Percentiles rank a stretch among this genome's conserved stretches.
phyloP scores from a whole-genome alignment of 495 filamentous ascomycete species.

The Penicillium samsonianum region DNA sequence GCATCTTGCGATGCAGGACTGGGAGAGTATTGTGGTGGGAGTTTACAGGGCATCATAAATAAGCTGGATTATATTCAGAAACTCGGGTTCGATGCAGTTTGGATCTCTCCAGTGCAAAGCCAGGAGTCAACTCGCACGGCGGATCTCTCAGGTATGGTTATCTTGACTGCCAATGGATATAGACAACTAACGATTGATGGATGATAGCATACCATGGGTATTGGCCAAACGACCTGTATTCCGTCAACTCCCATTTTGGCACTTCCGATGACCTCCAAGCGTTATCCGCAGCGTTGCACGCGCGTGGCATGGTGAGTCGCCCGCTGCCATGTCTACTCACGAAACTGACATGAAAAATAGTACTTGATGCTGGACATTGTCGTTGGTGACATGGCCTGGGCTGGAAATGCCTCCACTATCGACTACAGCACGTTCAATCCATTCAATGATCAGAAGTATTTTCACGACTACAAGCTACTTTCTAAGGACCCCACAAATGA shows the following conservation, averaged over 20 bases:
- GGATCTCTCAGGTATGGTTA: slow-evolving; percentile 56
- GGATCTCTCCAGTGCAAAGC: slow-evolving; percentile 53
- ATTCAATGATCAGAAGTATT: slow-evolving; percentile 55
- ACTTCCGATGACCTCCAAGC: slow-evolving; percentile 57
- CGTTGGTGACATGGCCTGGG: slow-evolving; percentile 66
- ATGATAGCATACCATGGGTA: slow-evolving; percentile 62
- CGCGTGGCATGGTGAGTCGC: slow-evolving; percentile 47
- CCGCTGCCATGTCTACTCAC: neutral
- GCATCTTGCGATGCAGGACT: slow-evolving; percentile 24
- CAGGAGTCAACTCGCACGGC: slow-evolving; percentile 15
- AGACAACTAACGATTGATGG: slow-evolving; percentile 48
- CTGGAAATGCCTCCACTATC: slow-evolving; percentile 46
- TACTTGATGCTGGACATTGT: slow-evolving; percentile 73
- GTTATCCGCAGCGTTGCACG: slow-evolving; percentile 54
- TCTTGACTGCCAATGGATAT: slow-evolving; percentile 44
- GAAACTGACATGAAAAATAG: slow-evolving; percentile 16
- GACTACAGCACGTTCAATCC: slow-evolving; percentile 59
- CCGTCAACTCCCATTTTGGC: slow-evolving; percentile 63
- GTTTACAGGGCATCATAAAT: slow-evolving; percentile 64
- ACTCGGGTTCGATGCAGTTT: slow-evolving; percentile 71
- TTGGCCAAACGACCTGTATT: slow-evolving; percentile 63
- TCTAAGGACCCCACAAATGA: slow-evolving; percentile 52
- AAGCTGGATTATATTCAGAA: slow-evolving; percentile 52
- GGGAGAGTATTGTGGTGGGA: slow-evolving; percentile 66
- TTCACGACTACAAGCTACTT: slow-evolving; percentile 62